Evolutionary conservation across 116 monocot genomes (phyloP), one percentile per base, ranked within the genome.

Genomic region (Cymodocea nodosa): DNA sequence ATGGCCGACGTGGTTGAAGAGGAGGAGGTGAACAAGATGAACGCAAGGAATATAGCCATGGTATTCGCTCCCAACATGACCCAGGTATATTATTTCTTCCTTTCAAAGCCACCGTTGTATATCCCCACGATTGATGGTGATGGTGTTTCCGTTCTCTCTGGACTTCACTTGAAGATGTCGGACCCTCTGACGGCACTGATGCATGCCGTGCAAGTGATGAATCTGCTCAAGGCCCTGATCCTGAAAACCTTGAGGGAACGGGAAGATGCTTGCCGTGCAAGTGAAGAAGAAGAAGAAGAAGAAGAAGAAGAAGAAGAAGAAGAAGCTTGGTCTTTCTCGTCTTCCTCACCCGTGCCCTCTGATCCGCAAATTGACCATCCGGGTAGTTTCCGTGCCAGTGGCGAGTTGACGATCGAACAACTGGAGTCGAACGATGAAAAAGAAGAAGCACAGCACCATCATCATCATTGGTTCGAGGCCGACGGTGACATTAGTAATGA

Each of bases 181-280:
- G 94, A 94, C 77, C 94, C 94, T 52, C 71, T 94, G 73, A 94
- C 94, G 19, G 94, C 94, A n/a, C 69, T 94, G 36, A 89, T 94
- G 84, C 94, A 94, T 73, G 94, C 94, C 44, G 94, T 94, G 17
- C 94, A 94, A 86, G 94, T 94, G n/a, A 94, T 94, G 94, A 94
- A 94, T 70, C 67, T 94, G 19, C 86, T 94, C 72, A 88, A 93
- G 69, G 78, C 83, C 12, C 60, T 93, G 18, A 85, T 85, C 59
- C 51, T 81, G 60, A 93, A 76, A 66, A 75, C 83, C 19, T 60
- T 89, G 30, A 66, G 89, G 48, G 93, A 93, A 51, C 85, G 93
- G 2, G 79, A 85, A 16, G n/a, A n/a, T n/a, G n/a, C n/a, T n/a
- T n/a, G n/a, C n/a, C n/a, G n/a, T n/a, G n/a, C n/a, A n/a, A n/a